Evolutionary conservation across 2,329 filamentous ascomycete genomes (phyloP).

Genomic region (Dendrostoma leiphaemia): DNA sequence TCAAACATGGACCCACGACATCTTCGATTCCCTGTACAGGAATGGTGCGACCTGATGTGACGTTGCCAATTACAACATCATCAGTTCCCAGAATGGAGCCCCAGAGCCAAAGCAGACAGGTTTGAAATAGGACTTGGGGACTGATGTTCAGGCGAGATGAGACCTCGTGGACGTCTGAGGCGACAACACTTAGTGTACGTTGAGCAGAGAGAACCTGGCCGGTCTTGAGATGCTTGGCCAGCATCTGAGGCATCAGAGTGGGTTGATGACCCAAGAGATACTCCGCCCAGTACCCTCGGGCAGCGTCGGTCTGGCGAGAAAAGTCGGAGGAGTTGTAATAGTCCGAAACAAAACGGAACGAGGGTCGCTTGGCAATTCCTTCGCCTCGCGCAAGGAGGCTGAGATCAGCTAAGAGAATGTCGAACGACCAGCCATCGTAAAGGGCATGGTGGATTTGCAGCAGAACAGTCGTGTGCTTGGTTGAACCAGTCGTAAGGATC

Average conservation of each 20-base stretch:
- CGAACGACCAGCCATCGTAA: slow-evolving; percentile 93
- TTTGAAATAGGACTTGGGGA: slow-evolving; percentile 73
- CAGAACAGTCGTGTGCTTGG: slow-evolving; percentile 25
- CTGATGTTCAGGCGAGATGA: slow-evolving; percentile 48
- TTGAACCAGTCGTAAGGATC: slow-evolving; percentile 31
- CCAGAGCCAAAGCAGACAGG: slow-evolving; percentile 66
- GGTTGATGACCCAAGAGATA: slow-evolving; percentile 58
- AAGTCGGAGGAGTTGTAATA: slow-evolving; percentile 39
- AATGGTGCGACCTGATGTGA: slow-evolving; percentile 79
- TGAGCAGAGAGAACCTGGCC: slow-evolving; percentile 26
- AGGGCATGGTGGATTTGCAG: slow-evolving; percentile 76
- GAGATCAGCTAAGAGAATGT: slow-evolving; percentile 70
- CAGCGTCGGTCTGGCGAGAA: slow-evolving; percentile 33
- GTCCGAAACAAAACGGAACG: slow-evolving; percentile 59
- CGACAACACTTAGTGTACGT: slow-evolving; percentile 33
- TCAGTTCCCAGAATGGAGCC: slow-evolving; percentile 58
- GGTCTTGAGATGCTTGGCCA: slow-evolving; percentile 14
- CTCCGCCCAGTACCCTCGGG: slow-evolving; percentile 68
- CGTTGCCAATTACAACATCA: slow-evolving; percentile 73
- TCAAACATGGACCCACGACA: slow-evolving; percentile 77
- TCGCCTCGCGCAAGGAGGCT: slow-evolving; percentile 41
- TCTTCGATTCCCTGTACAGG: slow-evolving; percentile 68
- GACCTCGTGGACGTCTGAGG: slow-evolving; percentile 31
- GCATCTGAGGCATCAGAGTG: slow-evolving; percentile 47
- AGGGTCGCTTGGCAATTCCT: slow-evolving; percentile 40